Evolutionary conservation across 345 rosid species (phyloP).

Genomic region (Acer saccharum): DNA sequence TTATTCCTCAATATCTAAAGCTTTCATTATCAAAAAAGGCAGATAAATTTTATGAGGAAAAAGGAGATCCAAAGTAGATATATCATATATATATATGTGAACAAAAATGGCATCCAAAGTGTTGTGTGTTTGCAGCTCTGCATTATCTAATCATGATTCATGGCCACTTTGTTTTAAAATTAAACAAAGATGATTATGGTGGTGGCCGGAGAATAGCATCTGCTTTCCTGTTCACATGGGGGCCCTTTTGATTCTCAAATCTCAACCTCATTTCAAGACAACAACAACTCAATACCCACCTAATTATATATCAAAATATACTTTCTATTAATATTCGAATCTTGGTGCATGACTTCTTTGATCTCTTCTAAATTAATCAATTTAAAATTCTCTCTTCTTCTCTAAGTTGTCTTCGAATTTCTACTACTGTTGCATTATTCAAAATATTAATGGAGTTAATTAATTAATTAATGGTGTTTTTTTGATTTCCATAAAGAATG

Average conservation of each 20-base stretch:
- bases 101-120: constrained; percentile 34
- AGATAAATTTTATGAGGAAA: constrained; percentile 27
- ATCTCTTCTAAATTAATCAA: not conserved
- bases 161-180: constrained; percentile 13
- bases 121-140: not conserved
- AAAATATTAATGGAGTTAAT: constrained; percentile 1
- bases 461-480: not conserved
- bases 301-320: constrained; percentile 21
- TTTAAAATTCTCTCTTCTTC: constrained; percentile 9
- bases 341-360: constrained; percentile 19
- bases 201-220: constrained; percentile 23
- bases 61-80: constrained; percentile 26
- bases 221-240: constrained; percentile 23
- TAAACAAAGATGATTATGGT: constrained; percentile 3
- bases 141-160: constrained; percentile 23
- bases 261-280: not conserved
- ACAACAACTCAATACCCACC: constrained; percentile 28
- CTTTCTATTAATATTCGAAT: constrained; percentile 13
- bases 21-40: constrained; percentile 29
- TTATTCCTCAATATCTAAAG: constrained; percentile 24
- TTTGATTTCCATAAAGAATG: constrained; percentile 17
- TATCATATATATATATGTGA: not conserved
- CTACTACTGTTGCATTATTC: not conserved
- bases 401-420: not conserved
- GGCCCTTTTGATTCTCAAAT: constrained; percentile 22